Evolutionary conservation across 2,329 filamentous ascomycete species (phyloP).

Genomic region (Dothidotthia symphoricarpi): DNA sequence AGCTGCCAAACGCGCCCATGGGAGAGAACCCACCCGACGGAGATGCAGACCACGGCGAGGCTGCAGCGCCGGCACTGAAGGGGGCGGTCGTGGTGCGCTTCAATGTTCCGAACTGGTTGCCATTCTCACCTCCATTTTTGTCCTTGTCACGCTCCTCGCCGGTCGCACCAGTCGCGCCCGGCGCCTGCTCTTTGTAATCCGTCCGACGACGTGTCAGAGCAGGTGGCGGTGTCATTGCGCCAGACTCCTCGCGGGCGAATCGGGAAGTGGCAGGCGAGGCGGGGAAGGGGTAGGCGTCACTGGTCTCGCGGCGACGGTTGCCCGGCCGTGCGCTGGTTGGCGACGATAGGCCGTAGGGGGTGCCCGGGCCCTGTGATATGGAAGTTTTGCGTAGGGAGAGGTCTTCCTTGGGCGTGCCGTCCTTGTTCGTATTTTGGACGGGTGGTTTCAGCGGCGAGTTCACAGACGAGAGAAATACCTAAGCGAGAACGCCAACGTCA

Average conservation of each 20-base stretch:
- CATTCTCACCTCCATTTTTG: constrained; percentile 43
- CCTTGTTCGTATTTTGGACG: constrained; percentile 65
- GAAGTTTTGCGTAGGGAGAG: constrained; percentile 76
- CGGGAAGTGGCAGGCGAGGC: constrained; percentile 62
- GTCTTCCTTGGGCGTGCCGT: constrained; percentile 54
- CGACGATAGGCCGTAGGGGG: constrained; percentile 68
- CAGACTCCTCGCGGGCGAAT: constrained; percentile 63
- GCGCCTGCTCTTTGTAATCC: constrained; percentile 55
- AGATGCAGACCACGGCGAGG: constrained; percentile 60
- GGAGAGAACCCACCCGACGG: constrained; percentile 64
- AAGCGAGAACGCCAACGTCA: constrained; percentile 23
- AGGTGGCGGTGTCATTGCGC: constrained; percentile 59
- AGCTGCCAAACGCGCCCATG: constrained; percentile 87
- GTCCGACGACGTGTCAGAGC: constrained; percentile 61
- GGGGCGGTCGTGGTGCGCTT: constrained; percentile 58
- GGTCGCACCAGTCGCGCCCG: constrained; percentile 40
- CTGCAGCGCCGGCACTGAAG: constrained; percentile 50
- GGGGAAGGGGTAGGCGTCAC: constrained; percentile 62
- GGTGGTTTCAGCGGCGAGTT: constrained; percentile 92
- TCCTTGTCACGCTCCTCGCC: constrained; percentile 54
- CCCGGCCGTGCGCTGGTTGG: constrained; percentile 72
- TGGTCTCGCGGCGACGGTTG: constrained; percentile 80
- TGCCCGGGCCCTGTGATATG: constrained; percentile 66
- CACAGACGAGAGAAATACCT: constrained; percentile 82
- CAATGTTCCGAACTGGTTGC: constrained; percentile 52